Evolutionary conservation across 257 asterid species (phyloP), one percentile per base, ranked within the genome.

Genomic region (Lycium barbarum): DNA sequence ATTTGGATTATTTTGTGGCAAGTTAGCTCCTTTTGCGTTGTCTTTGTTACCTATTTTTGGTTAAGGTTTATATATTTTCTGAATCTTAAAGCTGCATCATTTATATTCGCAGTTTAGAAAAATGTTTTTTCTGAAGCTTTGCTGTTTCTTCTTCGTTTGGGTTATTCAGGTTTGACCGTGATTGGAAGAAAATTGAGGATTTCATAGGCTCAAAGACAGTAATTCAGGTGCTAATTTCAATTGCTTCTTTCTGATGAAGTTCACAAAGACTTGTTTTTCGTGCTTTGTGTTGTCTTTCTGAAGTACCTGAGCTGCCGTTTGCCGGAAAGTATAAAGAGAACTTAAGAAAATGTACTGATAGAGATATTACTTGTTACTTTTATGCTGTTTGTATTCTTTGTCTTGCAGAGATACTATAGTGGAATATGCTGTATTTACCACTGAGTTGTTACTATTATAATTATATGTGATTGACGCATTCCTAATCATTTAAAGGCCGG

Each of bases 101-200:
- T 53, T 36, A 79, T 74, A 47, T 15, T 80, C 18, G 4, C 33
- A 35, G 33, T 80, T 59, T 11, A 20, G 22, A 17, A 57, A n/a
- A 49, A 12, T 43, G 71, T 83, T 20, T 49, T 86, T 84, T 88
- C 90, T 87, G 89, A 87, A 87, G 74, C 83, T 85, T 78, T 3
- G 15, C 5, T 59, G 17, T 81, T 59, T 45, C 63, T 84, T 84
- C 58, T 72, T 33, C 55, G 79, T 81, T 63, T 82, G 71, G 83
- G 49, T 51, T 80, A 79, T 90, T 85, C 95, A 96, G 99, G 92
- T 96, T 96, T 84, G 99, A 96, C 84, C 98, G 99, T 17, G 99
- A 96, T 86, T 96, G 99, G 99, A 96, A 96, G 94, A 94, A 96
- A 86, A 96, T 96, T 83, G 99, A 96, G 89, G 99, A 93, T 85